Evolutionary conservation across 257 asterid species (phyloP).

Genomic region (Penstemon newberryi): DNA sequence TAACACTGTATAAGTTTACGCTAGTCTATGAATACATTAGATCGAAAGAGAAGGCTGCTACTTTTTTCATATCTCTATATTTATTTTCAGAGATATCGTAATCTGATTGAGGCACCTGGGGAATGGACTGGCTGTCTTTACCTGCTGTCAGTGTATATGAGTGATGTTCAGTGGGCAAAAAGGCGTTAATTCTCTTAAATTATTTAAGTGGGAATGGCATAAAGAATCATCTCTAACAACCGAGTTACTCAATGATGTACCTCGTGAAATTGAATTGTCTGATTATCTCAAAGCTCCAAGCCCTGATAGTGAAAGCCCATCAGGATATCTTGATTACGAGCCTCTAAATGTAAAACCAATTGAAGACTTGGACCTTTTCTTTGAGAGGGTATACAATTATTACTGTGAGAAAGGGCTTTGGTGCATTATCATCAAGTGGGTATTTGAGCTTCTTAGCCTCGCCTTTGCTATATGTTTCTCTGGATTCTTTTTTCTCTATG

Average conservation of each 20-base stretch:
- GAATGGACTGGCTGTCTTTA: constrained; percentile 58
- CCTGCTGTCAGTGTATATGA: constrained; percentile 49
- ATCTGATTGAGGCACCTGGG: constrained; percentile 39
- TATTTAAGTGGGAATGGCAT: constrained; percentile 70
- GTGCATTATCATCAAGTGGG: constrained; percentile 91
- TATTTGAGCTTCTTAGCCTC: constrained; percentile 81
- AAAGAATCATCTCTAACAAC: constrained; percentile 61
- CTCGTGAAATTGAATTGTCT: constrained; percentile 81
- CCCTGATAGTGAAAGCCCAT: constrained; percentile 90
- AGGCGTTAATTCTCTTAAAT: constrained; percentile 55
- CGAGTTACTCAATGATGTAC: constrained; percentile 62
- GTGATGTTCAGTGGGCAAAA: constrained; percentile 88
- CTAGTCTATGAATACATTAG: background rate
- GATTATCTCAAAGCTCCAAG: constrained; percentile 80
- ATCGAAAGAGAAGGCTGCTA: constrained; percentile 7
- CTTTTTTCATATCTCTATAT: constrained; percentile 2
- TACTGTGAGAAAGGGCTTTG: constrained; percentile 96
- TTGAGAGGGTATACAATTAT: constrained; percentile 85
- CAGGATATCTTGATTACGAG: constrained; percentile 90
- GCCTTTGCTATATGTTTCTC: constrained; percentile 88
- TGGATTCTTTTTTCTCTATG: constrained; percentile 75
- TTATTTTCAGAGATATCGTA: constrained; percentile 5
- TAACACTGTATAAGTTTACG: background rate
- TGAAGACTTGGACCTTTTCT: constrained; percentile 85
- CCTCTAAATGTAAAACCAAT: constrained; percentile 65